A percentile compares a stretch with the other conserved stretches of the same genome.
phyloP scores from a whole-genome alignment of 2,329 filamentous ascomycete genomes.

The Davidsoniella neocaledoniae region DNA sequence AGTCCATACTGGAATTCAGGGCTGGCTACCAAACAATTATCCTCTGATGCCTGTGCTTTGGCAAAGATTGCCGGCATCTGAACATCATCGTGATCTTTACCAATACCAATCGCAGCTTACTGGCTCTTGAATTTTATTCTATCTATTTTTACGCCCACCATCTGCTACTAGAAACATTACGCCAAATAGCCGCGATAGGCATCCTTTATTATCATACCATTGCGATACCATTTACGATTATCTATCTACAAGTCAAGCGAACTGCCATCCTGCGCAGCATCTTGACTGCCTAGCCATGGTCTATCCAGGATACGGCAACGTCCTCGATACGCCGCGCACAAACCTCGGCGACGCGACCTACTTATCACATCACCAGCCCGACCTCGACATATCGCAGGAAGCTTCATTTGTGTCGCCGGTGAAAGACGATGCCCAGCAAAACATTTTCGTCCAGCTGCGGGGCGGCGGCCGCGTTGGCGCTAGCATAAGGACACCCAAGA shows the following conservation, averaged over 20 bases:
- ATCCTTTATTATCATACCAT: too few relatives aligned
- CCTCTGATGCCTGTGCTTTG: too few relatives aligned
- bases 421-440: slow-evolving; percentile 43
- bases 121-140: too few relatives aligned
- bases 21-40: too few relatives aligned
- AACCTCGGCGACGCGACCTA: slow-evolving; percentile 73
- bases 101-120: too few relatives aligned
- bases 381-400: slow-evolving; percentile 75
- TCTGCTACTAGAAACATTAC: background rate
- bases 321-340: slow-evolving; percentile 73
- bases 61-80: background rate
- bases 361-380: slow-evolving; percentile 44
- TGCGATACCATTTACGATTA: too few relatives aligned
- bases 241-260: too few relatives aligned
- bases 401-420: slow-evolving; percentile 70
- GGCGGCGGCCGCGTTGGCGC: slow-evolving; percentile 42
- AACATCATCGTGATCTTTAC: background rate
- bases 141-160: background rate
- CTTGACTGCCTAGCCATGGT: slow-evolving; percentile 31
- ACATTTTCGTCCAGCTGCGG: slow-evolving; percentile 58
- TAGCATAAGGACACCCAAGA: slow-evolving; percentile 39
- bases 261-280: too few relatives aligned
- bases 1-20: too few relatives aligned
- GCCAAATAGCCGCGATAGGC: too few relatives aligned
- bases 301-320: slow-evolving; percentile 41